Evolutionary conservation across 345 rosid genomes (phyloP).

Genomic region (Aethionema arabicum): DNA sequence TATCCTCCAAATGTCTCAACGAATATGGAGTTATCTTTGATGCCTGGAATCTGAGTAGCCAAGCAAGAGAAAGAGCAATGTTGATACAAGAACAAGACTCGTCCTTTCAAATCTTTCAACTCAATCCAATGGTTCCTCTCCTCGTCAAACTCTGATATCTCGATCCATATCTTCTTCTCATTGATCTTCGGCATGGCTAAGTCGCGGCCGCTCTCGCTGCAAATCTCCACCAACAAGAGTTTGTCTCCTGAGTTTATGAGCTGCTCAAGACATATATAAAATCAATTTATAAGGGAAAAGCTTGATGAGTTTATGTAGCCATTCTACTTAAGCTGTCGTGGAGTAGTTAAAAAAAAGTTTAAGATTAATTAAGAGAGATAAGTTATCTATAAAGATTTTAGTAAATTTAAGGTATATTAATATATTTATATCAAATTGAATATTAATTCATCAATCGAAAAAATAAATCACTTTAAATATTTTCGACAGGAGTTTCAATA

Average conservation of each 20-base stretch:
- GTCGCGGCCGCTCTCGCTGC: background rate
- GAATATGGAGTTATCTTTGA: slow-evolving; percentile 17
- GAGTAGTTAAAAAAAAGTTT: no score
- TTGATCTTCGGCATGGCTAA: background rate
- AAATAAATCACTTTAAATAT: no score
- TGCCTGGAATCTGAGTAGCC: slow-evolving; percentile 24
- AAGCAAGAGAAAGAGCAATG: slow-evolving; percentile 23
- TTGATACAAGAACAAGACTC: slow-evolving; percentile 19
- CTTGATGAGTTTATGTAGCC: no score
- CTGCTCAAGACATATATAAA: slow-evolving; percentile 16
- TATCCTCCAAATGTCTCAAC: background rate
- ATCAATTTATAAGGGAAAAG: no score
- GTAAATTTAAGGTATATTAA: no score
- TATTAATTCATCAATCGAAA: no score
- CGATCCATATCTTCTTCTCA: slow-evolving; percentile 20
- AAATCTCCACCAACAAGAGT: slow-evolving; percentile 28
- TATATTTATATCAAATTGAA: no score
- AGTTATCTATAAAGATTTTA: no score
- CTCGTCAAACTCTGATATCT: slow-evolving; percentile 23
- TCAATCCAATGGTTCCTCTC: slow-evolving; percentile 32
- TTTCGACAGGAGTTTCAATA: no score
- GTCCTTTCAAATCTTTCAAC: slow-evolving; percentile 22
- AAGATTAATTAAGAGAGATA: no score
- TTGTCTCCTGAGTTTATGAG: slow-evolving; percentile 16
- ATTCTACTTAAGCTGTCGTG: no score